Base-by-base conservation (phyloP, 768 basidiomycete genomes). In the Suillus placidus region DNA sequence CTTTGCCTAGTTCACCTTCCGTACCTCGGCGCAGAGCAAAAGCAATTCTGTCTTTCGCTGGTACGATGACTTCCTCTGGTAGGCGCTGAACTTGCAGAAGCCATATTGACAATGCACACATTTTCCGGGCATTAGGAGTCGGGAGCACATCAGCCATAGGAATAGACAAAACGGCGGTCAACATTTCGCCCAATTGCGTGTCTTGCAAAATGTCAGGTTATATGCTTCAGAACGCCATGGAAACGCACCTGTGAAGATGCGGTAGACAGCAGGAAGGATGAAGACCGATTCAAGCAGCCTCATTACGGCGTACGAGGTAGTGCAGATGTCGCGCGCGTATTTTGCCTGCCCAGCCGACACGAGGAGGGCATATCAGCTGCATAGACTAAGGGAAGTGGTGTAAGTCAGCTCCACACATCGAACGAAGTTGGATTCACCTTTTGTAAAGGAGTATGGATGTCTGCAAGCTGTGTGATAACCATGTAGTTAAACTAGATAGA, bases 381-480 rank as follows among this genome's bases (percentile, higher is more conserved):
- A 76, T 96, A 97, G 37, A 96, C 95, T 95, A 70, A 8, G 43
- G 60, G 1, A 9, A 10, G 5, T 23, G n/a, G 37, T 67, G 43
- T 74, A 63, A 70, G 57, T 55, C 10, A 64, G 43, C 62, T 26
- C 51, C 58, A 16, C 37, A 65, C 62, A 61, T 54, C 66, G 10
- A 42, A 35, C 7, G 40, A 38, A 38, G 20, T 12, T 8, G 14
- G 57, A 80, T 49, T 34, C 64, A 94, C 96, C 94, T 83, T 97
- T 98, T 20, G 90, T 93, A 76, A 97, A 99, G 2, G 89, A 83
- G 76, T 95, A 98, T 2, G 90, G 87, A 75, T 97, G 86, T 76
- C 96, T 96, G 86, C 97, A 99, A 9, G 79, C 92, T 94, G 78
- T 95, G 92, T 3, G 92, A 88, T 40, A 99, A 83, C 97, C 97